phyloP scores from a whole-genome alignment of 129 eudicot species.

The Pulicaria dysenterica region DNA sequence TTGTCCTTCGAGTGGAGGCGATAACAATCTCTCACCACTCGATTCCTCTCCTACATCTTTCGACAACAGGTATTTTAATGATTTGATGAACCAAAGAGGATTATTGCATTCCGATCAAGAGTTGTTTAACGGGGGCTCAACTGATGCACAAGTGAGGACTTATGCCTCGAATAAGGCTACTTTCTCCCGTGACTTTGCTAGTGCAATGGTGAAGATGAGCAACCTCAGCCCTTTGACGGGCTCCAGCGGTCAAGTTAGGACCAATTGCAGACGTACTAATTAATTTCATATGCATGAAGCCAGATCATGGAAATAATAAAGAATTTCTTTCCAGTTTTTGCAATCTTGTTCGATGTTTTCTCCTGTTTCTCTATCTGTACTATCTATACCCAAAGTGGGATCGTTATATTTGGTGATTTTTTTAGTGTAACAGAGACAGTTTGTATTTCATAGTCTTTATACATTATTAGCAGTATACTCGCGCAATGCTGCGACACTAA shows the following conservation, averaged over 20 bases:
- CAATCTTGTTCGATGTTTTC: too few species aligned
- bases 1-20: slow-evolving; percentile 52
- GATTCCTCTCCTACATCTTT: slow-evolving; percentile 41
- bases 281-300: neutral
- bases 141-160: slow-evolving; percentile 41
- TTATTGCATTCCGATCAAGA: slow-evolving; percentile 61
- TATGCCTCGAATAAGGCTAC: slow-evolving; percentile 37
- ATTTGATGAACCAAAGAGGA: slow-evolving; percentile 46
- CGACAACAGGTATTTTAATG: slow-evolving; percentile 39
- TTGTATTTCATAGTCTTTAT: too few species aligned
- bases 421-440: too few species aligned
- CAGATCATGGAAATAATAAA: too few species aligned
- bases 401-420: too few species aligned
- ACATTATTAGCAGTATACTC: too few species aligned
- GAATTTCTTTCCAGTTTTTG: too few species aligned
- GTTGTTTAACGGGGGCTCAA: slow-evolving; percentile 46
- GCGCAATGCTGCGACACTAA: too few species aligned
- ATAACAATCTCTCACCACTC: slow-evolving; percentile 41
- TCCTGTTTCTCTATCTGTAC: too few species aligned
- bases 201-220: slow-evolving; percentile 57
- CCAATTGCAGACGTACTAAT: slow-evolving; percentile 46
- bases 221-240: slow-evolving; percentile 49
- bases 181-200: slow-evolving; percentile 47
- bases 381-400: too few species aligned
- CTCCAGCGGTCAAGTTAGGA: slow-evolving; percentile 46